Evolutionary conservation across 2,329 filamentous ascomycete species (phyloP).

Genomic region (Scopulariopsis brevicaulis): DNA sequence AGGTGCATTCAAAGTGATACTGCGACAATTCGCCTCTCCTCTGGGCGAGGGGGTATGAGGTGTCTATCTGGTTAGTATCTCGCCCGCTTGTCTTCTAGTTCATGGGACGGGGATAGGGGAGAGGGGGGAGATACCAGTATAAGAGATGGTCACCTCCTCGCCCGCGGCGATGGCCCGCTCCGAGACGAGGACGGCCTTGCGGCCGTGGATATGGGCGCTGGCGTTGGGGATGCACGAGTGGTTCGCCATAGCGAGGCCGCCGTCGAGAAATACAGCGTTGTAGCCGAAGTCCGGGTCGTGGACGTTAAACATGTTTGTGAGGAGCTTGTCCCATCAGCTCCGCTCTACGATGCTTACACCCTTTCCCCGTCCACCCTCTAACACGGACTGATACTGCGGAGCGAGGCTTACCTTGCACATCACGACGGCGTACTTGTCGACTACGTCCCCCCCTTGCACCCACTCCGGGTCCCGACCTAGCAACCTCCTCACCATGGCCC

Average conservation of each 20-base stretch:
- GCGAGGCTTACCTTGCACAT: conserved; percentile 37
- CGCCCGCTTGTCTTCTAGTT: background rate
- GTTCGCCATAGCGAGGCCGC: conserved; percentile 46
- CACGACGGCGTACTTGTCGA: conserved; percentile 30
- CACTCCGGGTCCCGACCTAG: conserved; percentile 28
- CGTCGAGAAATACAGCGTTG: conserved; percentile 44
- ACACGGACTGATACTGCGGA: background rate
- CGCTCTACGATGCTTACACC: background rate
- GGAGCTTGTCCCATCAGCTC: conserved; percentile 28
- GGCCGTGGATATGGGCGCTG: conserved; percentile 40
- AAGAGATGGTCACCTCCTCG: conserved; percentile 50
- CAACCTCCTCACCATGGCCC: conserved; percentile 32
- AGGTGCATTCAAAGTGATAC: conserved; percentile 42
- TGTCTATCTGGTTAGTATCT: conserved; percentile 22
- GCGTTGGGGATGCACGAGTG: conserved; percentile 53
- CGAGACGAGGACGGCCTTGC: conserved; percentile 38
- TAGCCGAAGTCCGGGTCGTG: conserved; percentile 39
- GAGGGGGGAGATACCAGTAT: conserved; percentile 32
- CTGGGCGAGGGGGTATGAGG: conserved; percentile 28
- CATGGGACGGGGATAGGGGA: background rate
- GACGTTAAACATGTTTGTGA: conserved; percentile 51
- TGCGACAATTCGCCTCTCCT: conserved; percentile 29
- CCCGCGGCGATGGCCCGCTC: conserved; percentile 33
- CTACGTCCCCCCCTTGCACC: conserved; percentile 19
- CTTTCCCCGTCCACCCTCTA: background rate